Evolutionary conservation across 164 flowering plant genomes (phyloP).

Genomic region (Vitis amurensis): DNA sequence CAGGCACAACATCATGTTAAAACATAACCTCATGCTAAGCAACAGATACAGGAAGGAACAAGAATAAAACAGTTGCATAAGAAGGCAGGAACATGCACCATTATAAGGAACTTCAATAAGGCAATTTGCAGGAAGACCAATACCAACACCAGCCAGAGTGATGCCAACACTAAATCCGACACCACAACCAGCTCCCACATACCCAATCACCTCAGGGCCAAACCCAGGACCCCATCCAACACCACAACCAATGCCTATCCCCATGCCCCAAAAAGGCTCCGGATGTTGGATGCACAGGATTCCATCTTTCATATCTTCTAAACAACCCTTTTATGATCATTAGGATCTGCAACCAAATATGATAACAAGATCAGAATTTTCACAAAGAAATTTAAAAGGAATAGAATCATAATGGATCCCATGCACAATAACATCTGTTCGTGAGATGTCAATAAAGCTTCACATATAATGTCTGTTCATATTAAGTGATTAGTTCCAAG

Average conservation of each 20-base stretch:
- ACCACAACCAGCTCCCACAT: constrained; percentile 98
- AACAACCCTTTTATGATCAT: constrained; percentile 94
- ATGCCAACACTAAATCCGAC: constrained; percentile 87
- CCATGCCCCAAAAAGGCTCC: constrained; percentile 99
- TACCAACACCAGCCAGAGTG: constrained; percentile 79
- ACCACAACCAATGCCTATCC: constrained; percentile 92
- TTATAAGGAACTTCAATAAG: constrained; percentile 51
- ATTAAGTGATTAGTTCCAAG: too few relatives aligned
- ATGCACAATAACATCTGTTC: too few relatives aligned
- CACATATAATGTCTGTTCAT: too few relatives aligned
- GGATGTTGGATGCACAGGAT: constrained; percentile 92
- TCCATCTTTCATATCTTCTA: constrained; percentile 86
- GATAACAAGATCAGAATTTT: background rate
- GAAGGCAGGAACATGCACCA: too few relatives aligned
- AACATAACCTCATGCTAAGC: too few relatives aligned
- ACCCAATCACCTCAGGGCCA: constrained; percentile 92
- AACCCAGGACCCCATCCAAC: constrained; percentile 99
- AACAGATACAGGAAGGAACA: too few relatives aligned
- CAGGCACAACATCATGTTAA: too few relatives aligned
- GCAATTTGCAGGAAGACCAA: constrained; percentile 87
- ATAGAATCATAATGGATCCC: too few relatives aligned
- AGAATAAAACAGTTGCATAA: too few relatives aligned
- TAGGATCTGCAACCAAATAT: constrained; percentile 35
- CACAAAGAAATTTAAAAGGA: background rate
- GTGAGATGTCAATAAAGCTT: too few relatives aligned